A percentile compares a stretch with the other conserved stretches of the same genome.
Evolutionary conservation across 352 stramenopile genomes (phyloP).

Genomic region (Phytophthora pistaciae): DNA sequence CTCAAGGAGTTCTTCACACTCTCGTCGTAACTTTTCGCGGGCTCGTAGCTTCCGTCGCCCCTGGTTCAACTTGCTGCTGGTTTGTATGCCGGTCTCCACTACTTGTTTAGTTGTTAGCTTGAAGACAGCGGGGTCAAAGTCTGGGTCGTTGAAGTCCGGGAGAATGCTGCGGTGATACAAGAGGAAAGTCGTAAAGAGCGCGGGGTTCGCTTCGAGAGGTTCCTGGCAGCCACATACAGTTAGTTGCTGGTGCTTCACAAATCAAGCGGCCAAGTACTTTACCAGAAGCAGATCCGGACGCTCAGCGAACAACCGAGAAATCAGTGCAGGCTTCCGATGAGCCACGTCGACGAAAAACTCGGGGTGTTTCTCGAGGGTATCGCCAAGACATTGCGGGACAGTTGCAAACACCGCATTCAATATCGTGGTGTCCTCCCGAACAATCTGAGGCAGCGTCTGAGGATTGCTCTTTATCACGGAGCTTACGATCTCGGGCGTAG

Average conservation of each 20-base stretch:
- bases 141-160: slow-evolving; percentile 63
- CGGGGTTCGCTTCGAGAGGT: slow-evolving; percentile 74
- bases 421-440: slow-evolving; percentile 59
- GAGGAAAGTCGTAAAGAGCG: slow-evolving; percentile 76
- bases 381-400: slow-evolving; percentile 64
- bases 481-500: slow-evolving; percentile 54
- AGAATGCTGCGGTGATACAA: slow-evolving; percentile 65
- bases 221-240: slow-evolving; percentile 38
- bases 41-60: slow-evolving; percentile 40
- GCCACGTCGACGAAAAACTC: slow-evolving; percentile 78
- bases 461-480: slow-evolving; percentile 62
- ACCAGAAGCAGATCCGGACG: slow-evolving; percentile 78
- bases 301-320: slow-evolving; percentile 70
- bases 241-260: background rate
- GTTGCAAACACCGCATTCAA: slow-evolving; percentile 58
- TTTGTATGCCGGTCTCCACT: slow-evolving; percentile 47
- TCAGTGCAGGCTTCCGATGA: slow-evolving; percentile 64
- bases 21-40: slow-evolving; percentile 47
- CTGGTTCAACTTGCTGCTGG: slow-evolving; percentile 49
- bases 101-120: slow-evolving; percentile 63
- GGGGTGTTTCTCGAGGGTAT: slow-evolving; percentile 69
- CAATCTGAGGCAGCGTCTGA: slow-evolving; percentile 51
- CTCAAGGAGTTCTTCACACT: slow-evolving; percentile 50
- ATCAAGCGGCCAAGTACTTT: background rate
- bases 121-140: slow-evolving; percentile 61